Percentiles rank a stretch among this genome's conserved stretches.
These are phyloP conservation scores for Macrolepiota dolichaula DNA, from an alignment of 768 basidiomycete species.

Conservation along the genomic window DNA sequence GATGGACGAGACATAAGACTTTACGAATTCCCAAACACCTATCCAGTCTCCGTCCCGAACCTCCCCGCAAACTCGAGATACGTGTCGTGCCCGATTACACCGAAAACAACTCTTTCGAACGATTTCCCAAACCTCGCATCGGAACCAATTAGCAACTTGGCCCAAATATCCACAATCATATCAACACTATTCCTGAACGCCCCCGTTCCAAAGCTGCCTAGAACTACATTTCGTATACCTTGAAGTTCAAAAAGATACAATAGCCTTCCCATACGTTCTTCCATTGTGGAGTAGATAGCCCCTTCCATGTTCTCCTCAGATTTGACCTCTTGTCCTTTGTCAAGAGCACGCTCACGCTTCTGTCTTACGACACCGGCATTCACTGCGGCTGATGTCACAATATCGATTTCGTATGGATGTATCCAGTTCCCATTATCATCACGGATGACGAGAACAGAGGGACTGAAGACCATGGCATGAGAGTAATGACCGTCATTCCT, in stretches of 20 bases:
- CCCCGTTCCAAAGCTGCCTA: conserved; percentile 78
- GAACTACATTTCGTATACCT: conserved; percentile 54
- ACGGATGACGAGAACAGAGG: conserved; percentile 53
- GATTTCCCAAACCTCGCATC: conserved; percentile 49
- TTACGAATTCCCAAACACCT: background rate
- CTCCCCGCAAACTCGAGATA: conserved; percentile 19
- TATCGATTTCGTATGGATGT: conserved; percentile 52
- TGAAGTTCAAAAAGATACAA: conserved; percentile 58
- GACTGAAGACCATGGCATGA: conserved; percentile 73
- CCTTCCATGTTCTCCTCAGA: conserved; percentile 16
- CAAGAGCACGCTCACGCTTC: background rate
- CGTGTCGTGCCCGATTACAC: conserved; percentile 34
- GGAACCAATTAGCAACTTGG: conserved; percentile 45
- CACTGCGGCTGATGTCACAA: conserved; percentile 68
- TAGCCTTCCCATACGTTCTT: conserved; percentile 56
- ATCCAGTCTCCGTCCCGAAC: conserved; percentile 12
- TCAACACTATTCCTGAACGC: conserved; percentile 62
- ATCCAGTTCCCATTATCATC: conserved; percentile 53
- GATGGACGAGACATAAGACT: no score
- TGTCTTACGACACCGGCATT: conserved; percentile 47
- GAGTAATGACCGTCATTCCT: conserved; percentile 55
- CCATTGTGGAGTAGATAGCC: conserved; percentile 43
- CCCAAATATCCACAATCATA: conserved; percentile 61
- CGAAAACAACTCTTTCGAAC: conserved; percentile 63
- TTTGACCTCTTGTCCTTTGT: background rate